These are phyloP conservation scores for Xylariaceae sp. DNA, from an alignment of 2,329 filamentous ascomycete genomes.

Conservation along the genomic window DNA sequence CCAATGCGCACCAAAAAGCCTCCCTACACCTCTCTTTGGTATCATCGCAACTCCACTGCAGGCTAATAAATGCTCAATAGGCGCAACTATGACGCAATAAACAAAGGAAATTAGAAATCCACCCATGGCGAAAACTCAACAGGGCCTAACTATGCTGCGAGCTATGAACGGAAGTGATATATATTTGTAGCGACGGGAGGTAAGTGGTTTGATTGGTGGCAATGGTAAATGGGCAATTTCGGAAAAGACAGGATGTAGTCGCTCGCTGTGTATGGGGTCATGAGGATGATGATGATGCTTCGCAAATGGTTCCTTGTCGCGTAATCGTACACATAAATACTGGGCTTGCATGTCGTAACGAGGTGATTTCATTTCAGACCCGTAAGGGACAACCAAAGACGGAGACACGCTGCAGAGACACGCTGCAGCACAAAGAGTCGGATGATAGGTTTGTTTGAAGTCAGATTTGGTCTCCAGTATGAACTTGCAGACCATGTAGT, in stretches of 20 bases:
- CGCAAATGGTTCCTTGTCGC: background rate
- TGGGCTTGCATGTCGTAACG: background rate
- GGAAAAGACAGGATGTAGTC: too few relatives aligned
- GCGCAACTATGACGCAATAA: background rate
- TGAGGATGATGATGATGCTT: too few relatives aligned
- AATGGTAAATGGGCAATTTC: too few relatives aligned
- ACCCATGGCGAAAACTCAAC: background rate
- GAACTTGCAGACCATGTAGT: constrained; percentile 24
- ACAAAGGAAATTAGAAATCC: background rate
- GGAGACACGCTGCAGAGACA: too few relatives aligned
- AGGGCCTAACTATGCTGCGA: background rate
- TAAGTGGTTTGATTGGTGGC: too few relatives aligned
- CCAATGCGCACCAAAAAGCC: background rate
- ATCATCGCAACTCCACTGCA: background rate
- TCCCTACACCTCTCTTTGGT: background rate
- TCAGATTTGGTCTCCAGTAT: background rate
- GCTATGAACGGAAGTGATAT: background rate
- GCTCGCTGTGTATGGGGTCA: too few relatives aligned
- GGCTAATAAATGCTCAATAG: background rate
- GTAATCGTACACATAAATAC: background rate
- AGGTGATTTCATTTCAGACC: too few relatives aligned
- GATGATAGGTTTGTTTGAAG: too few relatives aligned
- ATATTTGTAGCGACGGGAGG: too few relatives aligned
- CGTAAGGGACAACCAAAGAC: too few relatives aligned
- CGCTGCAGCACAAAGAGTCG: too few relatives aligned